These are phyloP conservation scores for Vararia minispora DNA, from an alignment of 768 basidiomycete genomes.

Conservation along the genomic window DNA sequence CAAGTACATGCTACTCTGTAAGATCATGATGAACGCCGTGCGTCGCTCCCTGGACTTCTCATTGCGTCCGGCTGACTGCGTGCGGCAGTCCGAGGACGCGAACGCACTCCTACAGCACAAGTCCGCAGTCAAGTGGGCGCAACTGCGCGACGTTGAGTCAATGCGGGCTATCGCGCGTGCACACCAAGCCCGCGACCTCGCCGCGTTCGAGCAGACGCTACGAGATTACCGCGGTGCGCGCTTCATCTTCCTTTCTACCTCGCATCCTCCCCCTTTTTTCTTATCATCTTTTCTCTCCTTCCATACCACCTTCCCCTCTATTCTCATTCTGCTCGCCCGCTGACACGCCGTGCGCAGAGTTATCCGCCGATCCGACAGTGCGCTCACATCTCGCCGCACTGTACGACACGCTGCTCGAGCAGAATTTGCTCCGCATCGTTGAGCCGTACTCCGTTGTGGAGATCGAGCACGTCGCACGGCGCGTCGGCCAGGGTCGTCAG, in stretches of 20 bases:
- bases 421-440: slow-evolving; percentile 89
- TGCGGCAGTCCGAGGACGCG: slow-evolving; percentile 80
- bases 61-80: no score
- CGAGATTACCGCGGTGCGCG: slow-evolving; percentile 67
- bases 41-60: slow-evolving; percentile 19
- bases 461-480: slow-evolving; percentile 75
- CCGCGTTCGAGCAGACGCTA: slow-evolving; percentile 81
- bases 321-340: no score
- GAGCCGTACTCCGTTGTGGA: slow-evolving; percentile 94
- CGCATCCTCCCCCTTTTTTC: not conserved
- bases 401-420: slow-evolving; percentile 93
- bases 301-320: not conserved
- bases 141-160: slow-evolving; percentile 82
- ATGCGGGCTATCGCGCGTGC: slow-evolving; percentile 94
- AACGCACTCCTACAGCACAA: slow-evolving; percentile 79
- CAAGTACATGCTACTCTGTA: slow-evolving; percentile 98
- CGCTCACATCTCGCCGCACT: slow-evolving; percentile 87
- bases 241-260: not conserved
- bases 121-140: slow-evolving; percentile 78
- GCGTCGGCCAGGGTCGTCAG: slow-evolving; percentile 79
- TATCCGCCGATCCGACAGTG: slow-evolving; percentile 92
- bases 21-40: slow-evolving; percentile 94
- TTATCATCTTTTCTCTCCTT: not conserved
- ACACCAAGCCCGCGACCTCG: slow-evolving; percentile 84
- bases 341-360: slow-evolving; percentile 39